Base-by-base conservation (phyloP, 1,139 yeast genomes). In the Yamadazyma trypodendri region DNA sequence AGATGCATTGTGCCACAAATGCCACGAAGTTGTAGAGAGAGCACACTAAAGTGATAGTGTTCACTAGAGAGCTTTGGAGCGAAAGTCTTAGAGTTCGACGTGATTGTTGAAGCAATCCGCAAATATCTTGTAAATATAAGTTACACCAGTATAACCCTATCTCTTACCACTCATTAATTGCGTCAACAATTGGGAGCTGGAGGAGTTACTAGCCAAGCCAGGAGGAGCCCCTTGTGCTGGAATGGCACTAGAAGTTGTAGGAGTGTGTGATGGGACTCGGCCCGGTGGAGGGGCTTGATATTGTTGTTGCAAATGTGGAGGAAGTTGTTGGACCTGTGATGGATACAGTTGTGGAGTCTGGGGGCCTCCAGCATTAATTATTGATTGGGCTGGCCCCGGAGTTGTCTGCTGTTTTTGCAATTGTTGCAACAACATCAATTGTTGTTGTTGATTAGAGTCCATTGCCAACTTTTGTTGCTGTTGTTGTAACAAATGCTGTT, bases 1-100 rank as follows among this genome's bases (percentile, higher is more conserved):
- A 32, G 79, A 77, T 12, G 55, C 56, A 2, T 65, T 90, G 23
- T 92, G 98, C 57, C 41, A 42, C 0, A 76, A 94, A 49, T 90
- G 97, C 62, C 77, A 74, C 8, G 37, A 45, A 0, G 72, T 64
- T 14, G 49, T 51, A 13, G 31, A 39, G 4, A 24, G 17, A 30
- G 6, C 3, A 11, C 12, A 10, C n/a, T 6, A 24, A 31, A 5
- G 18, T 20, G 14, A 6, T 18, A 18, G 21, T 18, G 8, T 5
- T 18, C n/a, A n/a, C n/a, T n/a, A n/a, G n/a, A n/a, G n/a, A n/a
- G n/a, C n/a, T n/a, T n/a, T n/a, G n/a, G n/a, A n/a, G n/a, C n/a
- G n/a, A n/a, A n/a, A n/a, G n/a, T n/a, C n/a, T n/a, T n/a, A n/a
- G n/a, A n/a, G n/a, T n/a, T n/a, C n/a, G n/a, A n/a, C n/a, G n/a